A percentile compares a stretch with the other conserved stretches of the same genome.
Conservation (phyloP, 345 rosid species). For the Euphorbia peplus region DNA sequence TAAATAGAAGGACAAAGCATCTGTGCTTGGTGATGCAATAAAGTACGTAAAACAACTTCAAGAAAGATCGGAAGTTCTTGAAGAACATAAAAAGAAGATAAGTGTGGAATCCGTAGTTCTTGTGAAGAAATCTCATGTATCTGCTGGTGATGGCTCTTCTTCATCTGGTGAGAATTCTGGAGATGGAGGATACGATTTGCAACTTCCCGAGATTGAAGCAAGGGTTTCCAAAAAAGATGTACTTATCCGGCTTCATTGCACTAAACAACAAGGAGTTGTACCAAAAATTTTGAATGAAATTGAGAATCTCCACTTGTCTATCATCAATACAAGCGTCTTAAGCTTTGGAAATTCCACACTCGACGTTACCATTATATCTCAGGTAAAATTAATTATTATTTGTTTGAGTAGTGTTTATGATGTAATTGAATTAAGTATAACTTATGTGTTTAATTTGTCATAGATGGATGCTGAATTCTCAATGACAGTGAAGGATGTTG, state of each 20-base stretch:
- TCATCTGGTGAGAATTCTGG: conserved; percentile 38
- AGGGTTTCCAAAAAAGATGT: conserved; percentile 51
- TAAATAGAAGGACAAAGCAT: conserved; percentile 56
- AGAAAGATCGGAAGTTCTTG: conserved; percentile 44
- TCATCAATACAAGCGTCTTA: conserved; percentile 47
- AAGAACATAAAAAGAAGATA: conserved; percentile 49
- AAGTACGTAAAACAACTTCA: conserved; percentile 68
- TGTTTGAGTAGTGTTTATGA: no score
- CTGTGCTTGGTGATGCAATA: conserved; percentile 69
- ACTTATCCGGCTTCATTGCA: conserved; percentile 58
- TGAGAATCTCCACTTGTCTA: conserved; percentile 47
- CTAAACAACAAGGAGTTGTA: conserved; percentile 44
- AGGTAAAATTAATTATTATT: conserved; percentile 38
- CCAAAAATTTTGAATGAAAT: conserved; percentile 43
- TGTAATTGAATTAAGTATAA: background rate
- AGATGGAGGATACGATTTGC: no score
- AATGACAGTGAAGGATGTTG: conserved; percentile 48
- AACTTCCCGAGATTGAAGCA: conserved; percentile 71
- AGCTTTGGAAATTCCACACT: conserved; percentile 62
- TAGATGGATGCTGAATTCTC: conserved; percentile 48
- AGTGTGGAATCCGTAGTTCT: conserved; percentile 55
- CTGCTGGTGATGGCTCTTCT: conserved; percentile 38
- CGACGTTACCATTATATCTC: conserved; percentile 56
- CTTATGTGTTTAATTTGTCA: background rate
- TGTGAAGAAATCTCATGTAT: conserved; percentile 51